Evolutionary conservation across 371 early-diverging fungal genomes (phyloP), one percentile per base, ranked within the genome.

Genomic region (Capillidium rhysosporum): DNA sequence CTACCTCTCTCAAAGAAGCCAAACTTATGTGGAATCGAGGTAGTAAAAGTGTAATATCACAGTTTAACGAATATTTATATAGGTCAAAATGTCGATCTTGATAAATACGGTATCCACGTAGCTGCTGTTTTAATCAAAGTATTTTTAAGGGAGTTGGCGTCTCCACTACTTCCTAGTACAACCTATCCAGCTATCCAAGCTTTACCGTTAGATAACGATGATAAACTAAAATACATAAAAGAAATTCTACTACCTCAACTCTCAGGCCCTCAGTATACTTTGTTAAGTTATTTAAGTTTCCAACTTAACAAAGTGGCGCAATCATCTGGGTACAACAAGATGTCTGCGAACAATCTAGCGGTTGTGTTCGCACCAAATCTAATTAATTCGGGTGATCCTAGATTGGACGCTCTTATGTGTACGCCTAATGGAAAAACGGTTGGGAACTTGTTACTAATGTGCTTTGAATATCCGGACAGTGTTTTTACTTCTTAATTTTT

Each of bases 291-390:
- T 44, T 61, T 84, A n/a, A 76, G 77, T 52, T 58, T 62, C 14
- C 73, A 87, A 46, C 68, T 89, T 20, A 58, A 66, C 46, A 59
- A 69, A 28, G 78, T 89, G 7, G 74, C 79, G 21, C 63, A 69
- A 1, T 60, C 79, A 57, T 61, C 68, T 1, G 65, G 64, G 16
- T 60, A 59, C 5, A 94, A 86, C 59, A 67, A 72, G 39, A 94
- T 94, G 95, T 82, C 77, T 20, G 60, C 78, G 1, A 68, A 76
- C 53, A 94, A 89, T 59, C 64, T 94, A 57, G 82, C 89, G 0
- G 72, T 90, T 24, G 89, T 94, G 2, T 84, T 83, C 71, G 69
- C 89, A 4, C 92, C 92, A 2, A 92, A 89, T 54, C 66, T 94
- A 57, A 75, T 88, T 14, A 66, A 79, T 30, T 75, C 80, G 9